Evolutionary conservation across 352 stramenopile genomes (phyloP), one percentile per base, ranked within the genome.

Genomic region (Pythium brachiatum): DNA sequence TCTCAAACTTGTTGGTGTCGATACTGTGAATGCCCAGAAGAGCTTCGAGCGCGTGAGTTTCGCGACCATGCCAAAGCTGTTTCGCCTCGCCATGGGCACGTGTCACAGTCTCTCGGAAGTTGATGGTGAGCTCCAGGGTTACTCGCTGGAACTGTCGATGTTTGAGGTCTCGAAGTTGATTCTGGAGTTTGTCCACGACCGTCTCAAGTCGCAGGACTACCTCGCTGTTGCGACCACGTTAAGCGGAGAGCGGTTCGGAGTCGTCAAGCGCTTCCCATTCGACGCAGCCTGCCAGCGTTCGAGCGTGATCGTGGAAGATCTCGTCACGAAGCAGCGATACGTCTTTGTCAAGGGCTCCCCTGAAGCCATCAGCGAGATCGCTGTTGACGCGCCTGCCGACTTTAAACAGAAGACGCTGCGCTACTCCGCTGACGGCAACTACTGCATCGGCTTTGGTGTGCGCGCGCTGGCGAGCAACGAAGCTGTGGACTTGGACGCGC

Each of bases 341-440:
- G 60, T 81, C 3, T 75, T 78, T 26, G 74, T 86, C 57, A 83
- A 88, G 62, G 79, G 79, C 12, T 86, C 79, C 13, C 76, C 75
- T 3, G 74, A 86, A 64, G 71, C 74, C 47, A 58, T 81, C 16
- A 65, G 50, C 23, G 47, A 43, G 27, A 77, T 79, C 23, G 68
- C 73, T 0, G 57, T 55, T 6, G 32, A 53, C 7, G 70, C 84
- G 7, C 88, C 88, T 21, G 26, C 50, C 20, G 67, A 84, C 18
- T 88, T 93, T 32, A 66, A 87, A 3, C 54, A 64, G n/a, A 77
- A 70, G 25, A 57, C 84, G 15, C 53, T 79, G 3, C 53, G 69
- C 20, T 85, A 76, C 64, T 74, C 83, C 11, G 74, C 70, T n/a
- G 64, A 83, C n/a, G 88, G 88, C 15, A 78, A 82, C 53, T 95